Evolutionary conservation across 1,139 yeast species (phyloP), one percentile per base, ranked within the genome.

Genomic region (Nakaseomyces kungkrabaensis): DNA sequence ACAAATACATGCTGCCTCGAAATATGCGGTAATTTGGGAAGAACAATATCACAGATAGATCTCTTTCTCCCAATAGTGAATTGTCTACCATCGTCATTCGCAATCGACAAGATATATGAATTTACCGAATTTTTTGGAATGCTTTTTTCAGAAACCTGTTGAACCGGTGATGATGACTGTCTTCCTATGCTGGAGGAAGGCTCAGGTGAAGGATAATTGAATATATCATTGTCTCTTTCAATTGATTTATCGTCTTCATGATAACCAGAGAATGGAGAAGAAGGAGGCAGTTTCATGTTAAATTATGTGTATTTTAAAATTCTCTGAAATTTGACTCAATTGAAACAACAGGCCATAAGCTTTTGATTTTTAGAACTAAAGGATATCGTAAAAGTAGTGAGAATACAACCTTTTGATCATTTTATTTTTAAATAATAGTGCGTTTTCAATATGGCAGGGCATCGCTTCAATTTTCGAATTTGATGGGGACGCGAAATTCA

Each of bases 101-200:
- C 42, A 8, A 38, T 38, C 17, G 50, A 49, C 7, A 62, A 54
- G 46, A 58, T 56, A 24, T 62, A 47, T 17, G 51, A 51, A 13
- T 61, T 56, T 5, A 54, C 44, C 34, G 57, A 42, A 7, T 17
- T 10, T 22, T 37, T 11, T 36, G 13, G 8, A 24, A 11, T 6
- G 25, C 11, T 31, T 36, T 24, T 10, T n/a, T 41, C 29, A 32
- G 33, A 34, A 34, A 11, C 38, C 32, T 56, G 54, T 3, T 68
- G 66, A 8, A 54, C 49, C 5, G 65, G 62, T 1, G 66, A 61
- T 1, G 81, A 76, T 1, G 79, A 74, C 1, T 75, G 69, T 48
- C 78, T 66, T 13, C 77, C 79, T 31, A 69, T 57, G 26, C 78
- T 70, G 3, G 82, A 77, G 0, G 82, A 77, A 0, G 82, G 81